Percentiles rank a stretch among this genome's conserved stretches.
Conservation (phyloP, 805 yeast genomes). For the Metschnikowia arizonensis region DNA sequence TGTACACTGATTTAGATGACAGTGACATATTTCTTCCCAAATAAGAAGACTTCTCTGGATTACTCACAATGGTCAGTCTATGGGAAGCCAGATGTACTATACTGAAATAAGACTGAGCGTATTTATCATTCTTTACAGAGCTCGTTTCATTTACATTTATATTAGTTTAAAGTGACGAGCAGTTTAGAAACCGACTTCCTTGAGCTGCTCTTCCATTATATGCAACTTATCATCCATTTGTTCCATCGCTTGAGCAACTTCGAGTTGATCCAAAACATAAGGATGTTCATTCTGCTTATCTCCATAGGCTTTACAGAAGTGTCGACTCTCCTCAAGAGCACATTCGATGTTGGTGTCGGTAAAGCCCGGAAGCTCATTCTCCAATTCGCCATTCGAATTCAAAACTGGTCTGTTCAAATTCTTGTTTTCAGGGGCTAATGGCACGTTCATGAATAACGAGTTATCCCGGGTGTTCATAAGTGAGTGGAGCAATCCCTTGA, state of each 20-base stretch:
- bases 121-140: neutral
- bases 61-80: no score
- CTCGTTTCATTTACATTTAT: neutral
- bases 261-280: neutral
- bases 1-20: no score
- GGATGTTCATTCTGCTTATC: neutral
- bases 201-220: neutral
- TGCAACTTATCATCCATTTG: neutral
- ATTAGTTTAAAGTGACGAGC: no score
- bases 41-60: no score
- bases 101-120: no score
- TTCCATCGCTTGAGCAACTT: constrained; percentile 1
- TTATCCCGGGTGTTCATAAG: constrained; percentile 10
- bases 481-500: constrained; percentile 23
- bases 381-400: constrained; percentile 14
- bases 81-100: no score
- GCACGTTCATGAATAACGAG: constrained; percentile 6
- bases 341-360: constrained; percentile 12
- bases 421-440: neutral
- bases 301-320: constrained; percentile 11
- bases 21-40: no score
- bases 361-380: constrained; percentile 1
- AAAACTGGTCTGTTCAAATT: constrained; percentile 17
- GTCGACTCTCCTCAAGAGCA: constrained; percentile 12
- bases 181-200: neutral